Evolutionary conservation across 305 asterid genomes (phyloP).

Genomic region (Caryopteris hybrid): DNA sequence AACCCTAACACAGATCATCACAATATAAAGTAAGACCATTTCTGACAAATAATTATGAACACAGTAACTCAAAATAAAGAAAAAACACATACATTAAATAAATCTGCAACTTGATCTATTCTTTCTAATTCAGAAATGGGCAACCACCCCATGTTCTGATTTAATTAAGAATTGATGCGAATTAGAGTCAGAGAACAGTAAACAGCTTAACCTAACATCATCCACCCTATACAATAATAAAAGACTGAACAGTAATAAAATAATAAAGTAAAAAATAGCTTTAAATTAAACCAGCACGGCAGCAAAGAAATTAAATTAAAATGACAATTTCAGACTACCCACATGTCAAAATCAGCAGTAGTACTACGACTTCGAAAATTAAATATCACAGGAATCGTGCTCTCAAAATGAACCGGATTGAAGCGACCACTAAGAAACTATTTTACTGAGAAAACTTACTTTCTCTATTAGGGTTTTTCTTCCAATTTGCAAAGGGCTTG

Average conservation of each 20-base stretch:
- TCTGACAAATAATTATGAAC: not conserved
- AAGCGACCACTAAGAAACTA: not conserved
- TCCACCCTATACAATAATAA: not conserved
- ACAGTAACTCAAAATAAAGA: not conserved
- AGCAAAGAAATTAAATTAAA: not conserved
- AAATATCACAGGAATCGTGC: not conserved
- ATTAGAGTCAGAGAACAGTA: not conserved
- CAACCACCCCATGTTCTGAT: not conserved
- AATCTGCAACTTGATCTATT: not conserved
- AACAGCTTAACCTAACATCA: not conserved
- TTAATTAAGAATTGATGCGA: not conserved
- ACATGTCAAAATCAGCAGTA: conserved; percentile 11
- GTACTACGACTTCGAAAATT: not conserved
- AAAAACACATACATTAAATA: not conserved
- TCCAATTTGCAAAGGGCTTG: not conserved
- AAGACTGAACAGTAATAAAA: not conserved
- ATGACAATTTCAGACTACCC: not conserved
- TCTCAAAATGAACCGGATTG: not conserved
- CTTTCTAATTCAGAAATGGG: not conserved
- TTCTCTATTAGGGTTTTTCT: not conserved
- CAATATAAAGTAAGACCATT: not conserved
- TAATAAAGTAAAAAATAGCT: not conserved
- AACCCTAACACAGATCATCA: not conserved
- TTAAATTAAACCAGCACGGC: conserved; percentile 1
- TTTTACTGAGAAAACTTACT: not conserved